These are phyloP conservation scores for Carex parvula DNA, from an alignment of 176 grass and related monocot species.

Conservation along the genomic window DNA sequence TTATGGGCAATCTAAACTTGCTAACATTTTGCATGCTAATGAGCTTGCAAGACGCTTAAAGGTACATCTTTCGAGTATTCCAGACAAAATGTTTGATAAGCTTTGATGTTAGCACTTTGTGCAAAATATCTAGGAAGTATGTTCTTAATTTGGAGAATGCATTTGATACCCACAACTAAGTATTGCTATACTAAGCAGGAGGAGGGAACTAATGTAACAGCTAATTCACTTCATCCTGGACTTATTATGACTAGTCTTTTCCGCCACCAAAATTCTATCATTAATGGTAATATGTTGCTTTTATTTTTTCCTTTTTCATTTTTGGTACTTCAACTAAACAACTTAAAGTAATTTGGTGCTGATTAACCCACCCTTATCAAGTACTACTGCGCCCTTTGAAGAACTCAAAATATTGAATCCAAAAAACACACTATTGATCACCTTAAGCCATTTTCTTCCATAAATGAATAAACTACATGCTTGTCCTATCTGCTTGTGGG, in stretches of 20 bases:
- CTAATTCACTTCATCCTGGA: constrained; percentile 97
- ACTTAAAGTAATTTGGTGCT: too few relatives aligned
- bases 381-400: background rate
- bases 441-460: background rate
- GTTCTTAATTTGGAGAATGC: background rate
- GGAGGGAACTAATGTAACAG: constrained; percentile 67
- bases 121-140: background rate
- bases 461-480: background rate
- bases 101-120: background rate
- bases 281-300: constrained; percentile 60
- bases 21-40: constrained; percentile 87
- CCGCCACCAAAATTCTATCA: constrained; percentile 61
- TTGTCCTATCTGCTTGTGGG: background rate
- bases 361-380: background rate
- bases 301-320: background rate
- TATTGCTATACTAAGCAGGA: constrained; percentile 41
- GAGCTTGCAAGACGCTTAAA: constrained; percentile 79
- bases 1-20: constrained; percentile 92
- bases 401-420: background rate
- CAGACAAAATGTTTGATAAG: background rate
- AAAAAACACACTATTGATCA: background rate
- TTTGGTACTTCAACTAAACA: background rate
- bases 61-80: constrained; percentile 24
- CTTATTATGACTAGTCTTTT: constrained; percentile 89
- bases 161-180: background rate